A percentile compares a stretch with the other conserved stretches of the same genome.
Evolutionary conservation across 148 eudicot species (phyloP).

Genomic region (Rhododendron ferrugineum): DNA sequence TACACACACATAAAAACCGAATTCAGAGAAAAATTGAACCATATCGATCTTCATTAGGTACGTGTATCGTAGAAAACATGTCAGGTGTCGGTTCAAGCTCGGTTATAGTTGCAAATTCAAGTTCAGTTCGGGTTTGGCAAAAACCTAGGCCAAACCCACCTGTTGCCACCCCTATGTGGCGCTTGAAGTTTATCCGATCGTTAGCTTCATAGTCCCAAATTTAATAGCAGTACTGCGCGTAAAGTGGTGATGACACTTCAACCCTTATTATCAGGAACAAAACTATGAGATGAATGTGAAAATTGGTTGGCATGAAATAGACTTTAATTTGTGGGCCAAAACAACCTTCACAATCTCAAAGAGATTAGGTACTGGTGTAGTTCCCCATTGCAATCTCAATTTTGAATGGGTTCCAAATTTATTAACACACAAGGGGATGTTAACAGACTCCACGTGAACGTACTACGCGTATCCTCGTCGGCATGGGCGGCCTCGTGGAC

Average conservation of each 20-base stretch:
- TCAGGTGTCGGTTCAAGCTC: too few relatives aligned
- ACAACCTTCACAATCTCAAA: slow-evolving; percentile 11
- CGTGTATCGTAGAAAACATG: background rate
- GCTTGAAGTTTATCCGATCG: too few relatives aligned
- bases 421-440: background rate
- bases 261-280: too few relatives aligned
- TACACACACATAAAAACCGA: too few relatives aligned
- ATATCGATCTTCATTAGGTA: background rate
- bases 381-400: slow-evolving; percentile 19
- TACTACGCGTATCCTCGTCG: slow-evolving; percentile 11
- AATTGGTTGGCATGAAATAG: background rate
- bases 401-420: background rate
- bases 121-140: too few relatives aligned
- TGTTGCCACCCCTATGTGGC: background rate
- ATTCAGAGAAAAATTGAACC: background rate
- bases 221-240: too few relatives aligned
- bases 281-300: slow-evolving; percentile 1
- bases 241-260: too few relatives aligned
- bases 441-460: slow-evolving; percentile 14
- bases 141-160: background rate
- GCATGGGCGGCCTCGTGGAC: background rate
- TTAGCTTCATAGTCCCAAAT: too few relatives aligned
- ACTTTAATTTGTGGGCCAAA: slow-evolving; percentile 9
- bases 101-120: too few relatives aligned
- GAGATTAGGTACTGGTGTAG: background rate